A percentile compares a stretch with the other conserved stretches of the same genome.
phyloP scores from a whole-genome alignment of 345 rosid species.

The Cochlearia excelsa region DNA sequence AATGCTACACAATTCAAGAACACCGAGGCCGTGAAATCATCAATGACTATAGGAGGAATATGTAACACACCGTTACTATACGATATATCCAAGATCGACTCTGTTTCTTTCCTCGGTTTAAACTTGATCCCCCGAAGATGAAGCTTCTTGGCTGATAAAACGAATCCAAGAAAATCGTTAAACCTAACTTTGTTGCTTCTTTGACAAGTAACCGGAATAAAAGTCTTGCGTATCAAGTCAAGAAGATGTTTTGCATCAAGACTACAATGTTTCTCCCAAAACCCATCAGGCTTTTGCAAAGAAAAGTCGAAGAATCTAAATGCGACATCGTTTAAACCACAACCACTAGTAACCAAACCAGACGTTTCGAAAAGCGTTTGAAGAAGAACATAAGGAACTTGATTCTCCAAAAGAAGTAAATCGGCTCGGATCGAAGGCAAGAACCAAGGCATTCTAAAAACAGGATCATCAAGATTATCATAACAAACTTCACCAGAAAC shows the following conservation, averaged over 20 bases:
- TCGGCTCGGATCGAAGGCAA: background rate
- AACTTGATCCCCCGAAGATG: background rate
- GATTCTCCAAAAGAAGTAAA: slow-evolving; percentile 16
- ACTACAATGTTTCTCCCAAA: background rate
- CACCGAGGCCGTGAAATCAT: slow-evolving; percentile 38
- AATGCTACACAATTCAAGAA: slow-evolving; percentile 49
- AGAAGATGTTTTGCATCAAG: slow-evolving; percentile 18
- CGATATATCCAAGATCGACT: slow-evolving; percentile 28
- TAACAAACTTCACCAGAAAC: slow-evolving; percentile 33
- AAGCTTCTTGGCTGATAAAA: slow-evolving; percentile 12
- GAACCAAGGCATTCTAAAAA: slow-evolving; percentile 45
- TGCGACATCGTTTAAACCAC: background rate
- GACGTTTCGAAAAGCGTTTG: background rate
- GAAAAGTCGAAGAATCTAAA: background rate
- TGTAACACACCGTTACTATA: slow-evolving; percentile 37
- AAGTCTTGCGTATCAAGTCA: slow-evolving; percentile 2
- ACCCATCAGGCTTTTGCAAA: background rate
- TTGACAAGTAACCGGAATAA: background rate
- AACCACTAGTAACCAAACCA: background rate
- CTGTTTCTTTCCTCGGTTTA: background rate
- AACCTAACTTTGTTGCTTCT: background rate
- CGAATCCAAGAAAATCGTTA: background rate
- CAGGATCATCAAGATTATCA: slow-evolving; percentile 37
- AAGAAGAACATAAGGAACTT: slow-evolving; percentile 12
- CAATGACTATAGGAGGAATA: slow-evolving; percentile 41